These are phyloP conservation scores for Pachysandra terminalis DNA, from an alignment of 164 flowering plant species.

Conservation along the genomic window DNA sequence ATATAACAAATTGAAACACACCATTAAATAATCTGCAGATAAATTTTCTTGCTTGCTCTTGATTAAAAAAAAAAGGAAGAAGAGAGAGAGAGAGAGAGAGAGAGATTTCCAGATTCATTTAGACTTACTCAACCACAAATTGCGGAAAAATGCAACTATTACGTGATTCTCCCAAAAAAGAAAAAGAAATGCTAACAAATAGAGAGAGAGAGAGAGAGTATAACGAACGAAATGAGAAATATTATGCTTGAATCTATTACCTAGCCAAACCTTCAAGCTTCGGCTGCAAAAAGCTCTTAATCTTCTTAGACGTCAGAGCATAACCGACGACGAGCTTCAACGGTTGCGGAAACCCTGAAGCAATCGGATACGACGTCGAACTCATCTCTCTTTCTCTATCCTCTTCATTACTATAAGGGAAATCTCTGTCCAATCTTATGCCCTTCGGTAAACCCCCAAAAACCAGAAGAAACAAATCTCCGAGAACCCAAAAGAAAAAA, in stretches of 20 bases:
- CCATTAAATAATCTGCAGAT: no score
- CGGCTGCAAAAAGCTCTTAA: constrained; percentile 67
- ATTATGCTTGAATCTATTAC: constrained; percentile 19
- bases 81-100: no score
- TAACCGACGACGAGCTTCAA: constrained; percentile 57
- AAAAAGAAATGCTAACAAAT: no score
- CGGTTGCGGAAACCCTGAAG: constrained; percentile 18
- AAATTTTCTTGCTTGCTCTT: no score
- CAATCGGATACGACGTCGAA: constrained; percentile 12
- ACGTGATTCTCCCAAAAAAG: no score
- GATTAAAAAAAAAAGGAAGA: no score
- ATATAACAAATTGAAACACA: no score
- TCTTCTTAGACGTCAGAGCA: constrained; percentile 68
- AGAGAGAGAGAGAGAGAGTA: no score
- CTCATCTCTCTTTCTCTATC: constrained; percentile 21
- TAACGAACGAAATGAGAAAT: not conserved
- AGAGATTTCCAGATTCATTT: no score
- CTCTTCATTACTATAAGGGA: constrained; percentile 14
- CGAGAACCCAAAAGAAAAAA: not conserved
- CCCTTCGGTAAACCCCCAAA: constrained; percentile 4
- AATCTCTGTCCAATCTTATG: constrained; percentile 47
- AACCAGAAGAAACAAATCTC: not conserved
- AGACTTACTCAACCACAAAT: no score
- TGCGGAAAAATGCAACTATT: no score
- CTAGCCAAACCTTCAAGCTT: constrained; percentile 54